These are phyloP conservation scores for Septoria linicola DNA, from an alignment of 2,329 filamentous ascomycete species.

Conservation along the genomic window DNA sequence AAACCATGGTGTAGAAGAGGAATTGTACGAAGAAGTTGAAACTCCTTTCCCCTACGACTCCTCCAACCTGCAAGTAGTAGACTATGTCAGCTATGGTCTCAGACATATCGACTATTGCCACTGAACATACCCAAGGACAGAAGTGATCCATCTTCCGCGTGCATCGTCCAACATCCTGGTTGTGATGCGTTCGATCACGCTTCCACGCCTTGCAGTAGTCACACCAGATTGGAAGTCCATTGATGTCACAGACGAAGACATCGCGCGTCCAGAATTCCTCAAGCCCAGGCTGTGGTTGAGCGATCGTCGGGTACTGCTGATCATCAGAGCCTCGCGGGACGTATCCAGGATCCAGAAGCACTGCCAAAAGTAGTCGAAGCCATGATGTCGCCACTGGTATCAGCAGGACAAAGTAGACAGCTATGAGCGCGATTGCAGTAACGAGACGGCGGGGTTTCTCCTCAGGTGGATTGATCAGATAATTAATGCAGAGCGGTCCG, in stretches of 20 bases:
- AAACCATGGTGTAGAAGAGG: constrained; percentile 68
- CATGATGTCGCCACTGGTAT: constrained; percentile 67
- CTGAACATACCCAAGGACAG: constrained; percentile 94
- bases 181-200: constrained; percentile 83
- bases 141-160: constrained; percentile 92
- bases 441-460: constrained; percentile 45
- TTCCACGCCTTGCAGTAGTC: constrained; percentile 83
- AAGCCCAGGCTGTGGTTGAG: constrained; percentile 60
- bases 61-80: no score
- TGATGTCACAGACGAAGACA: constrained; percentile 76
- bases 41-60: constrained; percentile 73
- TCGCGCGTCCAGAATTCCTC: constrained; percentile 79
- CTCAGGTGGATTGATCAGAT: constrained; percentile 58
- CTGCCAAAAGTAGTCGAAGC: constrained; percentile 66
- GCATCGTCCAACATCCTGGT: constrained; percentile 75
- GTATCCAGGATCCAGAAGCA: constrained; percentile 70
- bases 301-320: constrained; percentile 21
- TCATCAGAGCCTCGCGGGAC: constrained; percentile 59
- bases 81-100: no score
- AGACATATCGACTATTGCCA: no score
- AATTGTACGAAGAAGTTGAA: constrained; percentile 96
- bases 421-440: constrained; percentile 67
- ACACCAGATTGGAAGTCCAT: constrained; percentile 86
- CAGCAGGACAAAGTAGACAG: constrained; percentile 71
- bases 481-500: constrained; percentile 59